Base-by-base conservation (phyloP, 176 grass and related monocot genomes). In the Olyra latifolia region DNA sequence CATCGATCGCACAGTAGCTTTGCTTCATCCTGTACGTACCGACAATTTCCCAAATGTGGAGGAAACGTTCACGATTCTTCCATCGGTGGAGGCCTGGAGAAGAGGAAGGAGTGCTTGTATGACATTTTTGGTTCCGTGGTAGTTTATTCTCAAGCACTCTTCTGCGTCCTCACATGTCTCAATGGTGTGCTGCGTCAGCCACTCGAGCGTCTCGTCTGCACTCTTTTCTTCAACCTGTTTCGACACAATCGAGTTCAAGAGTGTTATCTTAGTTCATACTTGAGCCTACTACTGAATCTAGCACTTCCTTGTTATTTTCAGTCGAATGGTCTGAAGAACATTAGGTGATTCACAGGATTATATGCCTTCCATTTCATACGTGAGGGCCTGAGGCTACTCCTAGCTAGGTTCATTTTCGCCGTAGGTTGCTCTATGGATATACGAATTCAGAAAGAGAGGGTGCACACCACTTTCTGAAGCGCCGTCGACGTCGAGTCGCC, bases 141-240 rank as follows among this genome's bases (percentile, higher is more conserved):
- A 93, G 60, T 90, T 93, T 27, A 86, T 93, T 49, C 28, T 74
- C 29, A 90, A 6, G 79, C 91, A 93, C 16, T 90, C 82, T n/a
- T 90, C 54, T 60, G 77, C 91, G 24, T 85, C 40, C 71, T 90
- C 47, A 8, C 46, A 25, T 1, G 56, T 88, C 85, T 88, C 67
- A 3, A 29, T 80, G 19, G 62, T 30, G 23, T 66, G 38, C 6
- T 82, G 56, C 88, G 8, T 57, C 60, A 83, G 8, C 88, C 84
- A 86, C 2, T 79, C 25, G 42, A 48, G 35, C 66, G 49, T 41
- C 19, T 38, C 45, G 30, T 23, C 2, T 27, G 32, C 4, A 14
- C 41, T 46, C 28, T 27, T 15, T 17, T 5, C 6, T 15, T 29
- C 35, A 52, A 62, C 27, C 10, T 60, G 45, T 49, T 45, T 46